These are phyloP conservation scores for Hippophae tibetana DNA, from an alignment of 306 rosid species.

Conservation along the genomic window DNA sequence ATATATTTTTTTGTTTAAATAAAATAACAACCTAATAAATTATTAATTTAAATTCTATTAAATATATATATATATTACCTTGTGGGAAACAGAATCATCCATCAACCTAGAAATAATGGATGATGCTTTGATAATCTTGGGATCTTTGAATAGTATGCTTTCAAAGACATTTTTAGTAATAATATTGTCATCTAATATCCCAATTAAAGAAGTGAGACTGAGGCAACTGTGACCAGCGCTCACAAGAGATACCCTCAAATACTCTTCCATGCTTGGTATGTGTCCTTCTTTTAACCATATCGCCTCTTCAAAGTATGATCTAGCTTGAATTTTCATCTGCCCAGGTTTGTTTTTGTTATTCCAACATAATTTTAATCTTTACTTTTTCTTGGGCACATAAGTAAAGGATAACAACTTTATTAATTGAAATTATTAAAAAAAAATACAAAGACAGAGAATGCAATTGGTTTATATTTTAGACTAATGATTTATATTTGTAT, in stretches of 20 bases:
- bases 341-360: no score
- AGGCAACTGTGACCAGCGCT: conserved; percentile 1
- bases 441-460: no score
- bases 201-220: conserved; percentile 1
- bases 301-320: conserved; percentile 32
- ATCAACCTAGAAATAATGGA: neutral
- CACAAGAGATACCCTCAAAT: conserved; percentile 4
- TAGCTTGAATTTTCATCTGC: conserved; percentile 19
- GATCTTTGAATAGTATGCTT: neutral
- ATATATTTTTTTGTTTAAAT: no score
- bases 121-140: conserved; percentile 13
- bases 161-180: conserved; percentile 14
- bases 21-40: no score
- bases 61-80: neutral
- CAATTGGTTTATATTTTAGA: no score
- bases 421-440: no score
- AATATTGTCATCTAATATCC: conserved; percentile 13
- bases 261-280: conserved; percentile 31
- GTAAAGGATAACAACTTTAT: no score
- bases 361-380: no score
- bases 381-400: no score
- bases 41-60: no score
- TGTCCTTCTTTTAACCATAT: conserved; percentile 27
- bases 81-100: conserved; percentile 10
- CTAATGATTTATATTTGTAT: no score